Evolutionary conservation across 106 monocot species (phyloP), one percentile per base, ranked within the genome.

Genomic region (Dendrobium officinale): DNA sequence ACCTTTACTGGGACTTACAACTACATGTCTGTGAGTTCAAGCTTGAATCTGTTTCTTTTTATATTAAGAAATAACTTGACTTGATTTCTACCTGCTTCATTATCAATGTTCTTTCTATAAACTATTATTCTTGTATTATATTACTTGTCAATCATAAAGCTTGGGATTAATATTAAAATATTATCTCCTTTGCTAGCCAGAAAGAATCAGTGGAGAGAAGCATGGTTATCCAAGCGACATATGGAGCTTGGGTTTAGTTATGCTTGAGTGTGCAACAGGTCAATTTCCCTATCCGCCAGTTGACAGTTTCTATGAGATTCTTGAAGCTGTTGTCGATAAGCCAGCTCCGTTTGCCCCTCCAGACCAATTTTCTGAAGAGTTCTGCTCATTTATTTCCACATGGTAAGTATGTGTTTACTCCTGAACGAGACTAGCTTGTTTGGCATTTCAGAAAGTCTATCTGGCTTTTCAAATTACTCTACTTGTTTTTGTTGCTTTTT

Each of bases 1-100:
- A 96, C 96, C 40, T 91, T 96, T 78, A 87, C 54, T 67, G 95
- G 96, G 18, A 93, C 93, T 11, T 84, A 59, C 73, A 88, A 88
- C 81, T 93, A 96, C 58, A 96, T 96, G 96, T 86, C 96, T 84
- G 96, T 93, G 82, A 90, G 93, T 92, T 79, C 24, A 43, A 44
- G 7, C 54, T 55, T 77, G 56, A 81, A 9, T 18, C 42, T n/a
- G 13, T 19, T 75, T 37, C 37, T 37, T 37, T 37, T 37, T 37
- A 37, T 37, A 37, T 37, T 22, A 15, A 51, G 10, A 51, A 13
- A 51, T 2, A 51, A 51, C 10, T 51, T 51, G 51, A 51, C 10
- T 51, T 51, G 51, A 51, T 51, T 51, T 51, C 13, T 51, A 51
- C 51, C 0, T 51, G 51, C 26, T 64, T 64, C 24, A 72, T 72